Conservation (phyloP, 1,284 basidiomycete genomes). For the Singerocomus inundabilis region DNA sequence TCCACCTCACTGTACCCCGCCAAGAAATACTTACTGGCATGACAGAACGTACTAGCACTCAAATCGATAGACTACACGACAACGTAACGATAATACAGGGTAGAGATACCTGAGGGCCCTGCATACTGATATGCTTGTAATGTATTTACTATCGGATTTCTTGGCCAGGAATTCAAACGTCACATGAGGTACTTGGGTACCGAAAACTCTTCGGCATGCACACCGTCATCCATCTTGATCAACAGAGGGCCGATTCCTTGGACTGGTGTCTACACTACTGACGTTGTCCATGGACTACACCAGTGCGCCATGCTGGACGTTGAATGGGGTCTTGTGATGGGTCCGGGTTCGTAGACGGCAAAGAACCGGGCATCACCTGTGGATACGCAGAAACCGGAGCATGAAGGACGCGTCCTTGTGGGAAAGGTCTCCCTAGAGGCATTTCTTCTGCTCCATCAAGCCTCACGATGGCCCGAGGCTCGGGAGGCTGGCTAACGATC, state of each 20-base stretch:
- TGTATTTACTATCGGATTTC: background rate
- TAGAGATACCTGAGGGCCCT: constrained; percentile 2
- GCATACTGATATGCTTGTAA: background rate
- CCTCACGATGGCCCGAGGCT: background rate
- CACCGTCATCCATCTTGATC: constrained; percentile 10
- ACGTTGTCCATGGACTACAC: background rate
- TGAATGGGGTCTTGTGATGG: background rate
- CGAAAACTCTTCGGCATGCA: background rate
- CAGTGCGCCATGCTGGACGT: background rate
- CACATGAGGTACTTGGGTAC: background rate
- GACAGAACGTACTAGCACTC: background rate
- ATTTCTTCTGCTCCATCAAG: background rate
- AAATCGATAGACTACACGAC: background rate
- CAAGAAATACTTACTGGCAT: too few relatives aligned
- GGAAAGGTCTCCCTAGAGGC: background rate
- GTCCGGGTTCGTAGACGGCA: constrained; percentile 9
- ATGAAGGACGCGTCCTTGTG: constrained; percentile 13
- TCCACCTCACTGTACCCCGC: too few relatives aligned
- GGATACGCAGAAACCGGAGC: constrained; percentile 30
- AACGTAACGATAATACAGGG: background rate
- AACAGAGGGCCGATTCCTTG: constrained; percentile 7
- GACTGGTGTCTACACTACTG: background rate
- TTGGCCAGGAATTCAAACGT: background rate
- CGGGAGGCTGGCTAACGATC: background rate
- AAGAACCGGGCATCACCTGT: constrained; percentile 31